Percentiles rank a stretch among this genome's conserved stretches.
phyloP scores from a whole-genome alignment of 2,329 filamentous ascomycete species.

The Aspergillus fischeri region DNA sequence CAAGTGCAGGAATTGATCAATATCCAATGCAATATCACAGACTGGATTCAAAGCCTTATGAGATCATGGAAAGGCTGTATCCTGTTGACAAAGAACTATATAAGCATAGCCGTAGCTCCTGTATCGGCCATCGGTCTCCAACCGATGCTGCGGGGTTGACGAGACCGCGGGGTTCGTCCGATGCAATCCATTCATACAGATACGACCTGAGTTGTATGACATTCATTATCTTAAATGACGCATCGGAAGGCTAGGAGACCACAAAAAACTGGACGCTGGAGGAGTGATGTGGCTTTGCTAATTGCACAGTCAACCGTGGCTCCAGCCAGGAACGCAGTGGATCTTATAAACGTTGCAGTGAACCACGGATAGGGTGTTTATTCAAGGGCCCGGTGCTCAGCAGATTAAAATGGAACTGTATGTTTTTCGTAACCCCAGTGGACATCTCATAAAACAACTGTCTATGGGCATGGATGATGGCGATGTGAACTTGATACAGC shows the following conservation, averaged over 20 bases:
- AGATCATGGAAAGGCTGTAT: neutral
- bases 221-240: too few relatives aligned
- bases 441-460: neutral
- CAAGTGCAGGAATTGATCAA: too few relatives aligned
- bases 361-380: too few relatives aligned
- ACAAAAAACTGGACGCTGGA: neutral
- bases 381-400: too few relatives aligned
- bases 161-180: slow-evolving; percentile 14
- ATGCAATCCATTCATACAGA: neutral
- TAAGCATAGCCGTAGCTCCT: neutral
- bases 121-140: slow-evolving; percentile 19
- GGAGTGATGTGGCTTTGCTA: too few relatives aligned
- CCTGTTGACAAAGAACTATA: neutral
- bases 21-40: neutral
- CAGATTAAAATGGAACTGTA: too few relatives aligned
- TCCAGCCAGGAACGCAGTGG: neutral
- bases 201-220: neutral
- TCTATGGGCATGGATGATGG: neutral
- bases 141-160: slow-evolving; percentile 25
- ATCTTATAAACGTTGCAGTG: neutral
- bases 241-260: too few relatives aligned
- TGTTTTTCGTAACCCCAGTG: too few relatives aligned
- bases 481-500: neutral
- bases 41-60: neutral
- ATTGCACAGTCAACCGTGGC: neutral